A percentile compares a stretch with the other conserved stretches of the same genome.
Conservation (phyloP, 1,284 basidiomycete species). For the Megacollybia platyphylla region DNA sequence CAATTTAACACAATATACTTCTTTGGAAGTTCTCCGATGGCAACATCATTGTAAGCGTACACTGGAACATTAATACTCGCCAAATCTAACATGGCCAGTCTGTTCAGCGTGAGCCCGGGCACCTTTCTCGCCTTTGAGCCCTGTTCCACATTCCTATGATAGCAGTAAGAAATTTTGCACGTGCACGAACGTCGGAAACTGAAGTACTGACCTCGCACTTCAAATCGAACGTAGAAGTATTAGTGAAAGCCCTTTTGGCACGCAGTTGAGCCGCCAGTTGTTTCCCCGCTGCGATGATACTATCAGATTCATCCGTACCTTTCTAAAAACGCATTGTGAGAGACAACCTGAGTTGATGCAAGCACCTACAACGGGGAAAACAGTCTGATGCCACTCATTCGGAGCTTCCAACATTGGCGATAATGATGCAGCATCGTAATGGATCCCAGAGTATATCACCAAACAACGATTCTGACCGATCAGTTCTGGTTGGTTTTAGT, state of each 20-base stretch:
- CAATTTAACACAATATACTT: conserved; percentile 1
- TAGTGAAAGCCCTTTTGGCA: conserved; percentile 74
- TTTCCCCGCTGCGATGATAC: conserved; percentile 52
- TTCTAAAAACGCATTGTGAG: conserved; percentile 1
- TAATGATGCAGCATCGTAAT: conserved; percentile 82
- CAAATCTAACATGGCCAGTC: conserved; percentile 82
- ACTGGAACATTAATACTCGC: conserved; percentile 56
- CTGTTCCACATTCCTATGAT: conserved; percentile 54
- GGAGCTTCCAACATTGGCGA: conserved; percentile 69
- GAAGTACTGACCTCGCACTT: conserved; percentile 71
- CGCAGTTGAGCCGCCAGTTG: conserved; percentile 65
- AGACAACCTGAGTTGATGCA: background rate
- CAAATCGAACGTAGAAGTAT: conserved; percentile 82
- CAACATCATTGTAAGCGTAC: conserved; percentile 13
- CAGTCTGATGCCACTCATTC: conserved; percentile 77
- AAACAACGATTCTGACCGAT: conserved; percentile 34
- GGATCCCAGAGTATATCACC: conserved; percentile 85
- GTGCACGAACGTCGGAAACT: background rate
- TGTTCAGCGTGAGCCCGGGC: conserved; percentile 76
- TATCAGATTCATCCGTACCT: conserved; percentile 20
- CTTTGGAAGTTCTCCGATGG: conserved; percentile 22
- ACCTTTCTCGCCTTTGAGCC: conserved; percentile 86
- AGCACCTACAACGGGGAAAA: conserved; percentile 51
- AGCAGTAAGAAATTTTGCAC: conserved; percentile 1
- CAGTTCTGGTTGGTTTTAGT: conserved; percentile 10